Conservation (phyloP, 2,329 filamentous ascomycete genomes). For the Colletotrichum costaricense region DNA sequence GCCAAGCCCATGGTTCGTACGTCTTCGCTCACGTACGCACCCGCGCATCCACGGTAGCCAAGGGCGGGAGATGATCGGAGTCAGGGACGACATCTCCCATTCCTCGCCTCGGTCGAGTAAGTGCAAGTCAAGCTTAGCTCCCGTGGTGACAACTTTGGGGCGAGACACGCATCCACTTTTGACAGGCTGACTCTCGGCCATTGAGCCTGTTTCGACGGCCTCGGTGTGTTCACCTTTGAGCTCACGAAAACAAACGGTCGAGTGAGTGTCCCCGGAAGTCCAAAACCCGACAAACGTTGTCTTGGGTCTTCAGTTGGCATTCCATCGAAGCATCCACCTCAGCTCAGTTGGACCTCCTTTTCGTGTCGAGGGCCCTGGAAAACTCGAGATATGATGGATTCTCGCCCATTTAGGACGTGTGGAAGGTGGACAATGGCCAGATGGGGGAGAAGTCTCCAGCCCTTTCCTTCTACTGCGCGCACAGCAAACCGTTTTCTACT, state of each 20-base stretch:
- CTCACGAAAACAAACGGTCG: background rate
- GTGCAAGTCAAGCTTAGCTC: background rate
- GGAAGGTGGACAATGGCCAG: background rate
- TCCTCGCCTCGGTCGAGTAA: background rate
- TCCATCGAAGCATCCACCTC: background rate
- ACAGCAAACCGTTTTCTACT: background rate
- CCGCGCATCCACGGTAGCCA: background rate
- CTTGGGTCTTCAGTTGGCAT: background rate
- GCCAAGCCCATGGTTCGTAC: background rate
- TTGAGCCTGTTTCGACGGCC: slow-evolving; percentile 14
- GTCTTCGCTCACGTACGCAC: background rate
- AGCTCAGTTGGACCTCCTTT: background rate
- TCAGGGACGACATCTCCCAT: background rate
- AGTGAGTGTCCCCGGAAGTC: slow-evolving; percentile 1
- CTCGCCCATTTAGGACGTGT: background rate
- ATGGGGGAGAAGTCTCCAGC: background rate
- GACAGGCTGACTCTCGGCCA: slow-evolving; percentile 6
- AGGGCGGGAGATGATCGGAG: slow-evolving; percentile 13
- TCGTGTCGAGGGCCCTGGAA: background rate
- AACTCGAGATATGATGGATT: background rate
- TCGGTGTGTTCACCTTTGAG: background rate
- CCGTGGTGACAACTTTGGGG: slow-evolving; percentile 5
- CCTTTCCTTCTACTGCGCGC: background rate
- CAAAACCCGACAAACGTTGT: slow-evolving; percentile 12
- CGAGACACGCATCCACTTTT: slow-evolving; percentile 9